These are phyloP conservation scores for Citropsis articulata DNA, from an alignment of 345 rosid genomes.

Conservation along the genomic window DNA sequence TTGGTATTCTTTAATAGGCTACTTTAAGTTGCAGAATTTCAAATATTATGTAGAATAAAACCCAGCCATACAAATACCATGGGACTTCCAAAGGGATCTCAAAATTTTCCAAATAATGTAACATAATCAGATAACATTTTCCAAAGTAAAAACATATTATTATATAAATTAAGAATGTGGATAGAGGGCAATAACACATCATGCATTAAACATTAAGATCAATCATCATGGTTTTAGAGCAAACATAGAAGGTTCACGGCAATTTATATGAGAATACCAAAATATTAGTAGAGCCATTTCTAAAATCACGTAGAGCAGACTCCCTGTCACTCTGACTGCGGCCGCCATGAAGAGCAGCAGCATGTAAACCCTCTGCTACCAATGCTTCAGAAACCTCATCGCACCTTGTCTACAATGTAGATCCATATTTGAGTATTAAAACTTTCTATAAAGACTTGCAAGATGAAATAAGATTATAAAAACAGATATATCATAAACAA, in stretches of 20 bases:
- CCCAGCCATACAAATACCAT: neutral
- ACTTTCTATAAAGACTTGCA: neutral
- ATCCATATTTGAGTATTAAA: conserved; percentile 5
- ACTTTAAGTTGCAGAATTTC: neutral
- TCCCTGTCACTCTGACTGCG: conserved; percentile 44
- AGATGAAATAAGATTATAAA: neutral
- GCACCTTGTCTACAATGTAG: conserved; percentile 30
- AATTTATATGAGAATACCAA: conserved; percentile 25
- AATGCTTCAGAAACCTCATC: conserved; percentile 38
- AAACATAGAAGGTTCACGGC: neutral
- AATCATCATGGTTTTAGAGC: neutral
- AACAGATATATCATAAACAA: neutral
- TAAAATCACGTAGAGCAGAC: conserved; percentile 38
- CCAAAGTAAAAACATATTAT: neutral
- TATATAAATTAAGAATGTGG: neutral
- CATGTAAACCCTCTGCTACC: conserved; percentile 41
- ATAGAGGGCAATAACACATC: neutral
- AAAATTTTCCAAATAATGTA: neutral
- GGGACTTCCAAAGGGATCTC: neutral
- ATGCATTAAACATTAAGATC: neutral
- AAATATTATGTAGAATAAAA: neutral
- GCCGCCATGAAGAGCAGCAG: conserved; percentile 44
- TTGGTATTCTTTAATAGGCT: neutral
- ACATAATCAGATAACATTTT: neutral
- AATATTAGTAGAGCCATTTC: conserved; percentile 33